Conservation (phyloP, 2,329 filamentous ascomycete genomes). For the Trichophyton schoenleinii region DNA sequence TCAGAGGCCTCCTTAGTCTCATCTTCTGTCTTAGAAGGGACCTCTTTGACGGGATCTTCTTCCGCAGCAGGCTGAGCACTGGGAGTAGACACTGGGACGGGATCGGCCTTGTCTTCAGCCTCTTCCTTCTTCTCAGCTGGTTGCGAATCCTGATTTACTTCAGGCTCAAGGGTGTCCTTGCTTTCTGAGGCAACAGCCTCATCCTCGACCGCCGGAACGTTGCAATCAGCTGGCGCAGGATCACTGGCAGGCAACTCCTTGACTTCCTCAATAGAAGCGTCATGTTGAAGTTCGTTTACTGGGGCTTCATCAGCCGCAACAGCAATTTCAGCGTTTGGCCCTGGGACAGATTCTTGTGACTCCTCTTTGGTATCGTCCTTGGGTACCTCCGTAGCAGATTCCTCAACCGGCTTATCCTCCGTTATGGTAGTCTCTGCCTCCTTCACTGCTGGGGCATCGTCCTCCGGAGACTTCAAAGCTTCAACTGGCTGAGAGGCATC, state of each 20-base stretch:
- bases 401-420: neutral
- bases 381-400: neutral
- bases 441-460: neutral
- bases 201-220: neutral
- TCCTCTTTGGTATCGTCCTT: neutral
- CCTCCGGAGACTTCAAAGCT: neutral
- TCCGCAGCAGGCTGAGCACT: neutral
- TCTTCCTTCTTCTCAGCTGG: neutral
- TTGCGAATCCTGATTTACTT: too few relatives aligned
- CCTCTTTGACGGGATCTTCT: neutral
- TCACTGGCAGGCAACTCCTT: neutral
- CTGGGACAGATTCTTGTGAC: neutral
- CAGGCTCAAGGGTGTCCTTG: neutral
- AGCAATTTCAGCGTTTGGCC: neutral
- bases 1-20: neutral
- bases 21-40: neutral
- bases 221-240: neutral
- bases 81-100: neutral
- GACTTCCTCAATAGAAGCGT: neutral
- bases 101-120: neutral
- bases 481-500: neutral
- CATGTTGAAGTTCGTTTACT: neutral
- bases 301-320: neutral
- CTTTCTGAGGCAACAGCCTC: neutral
- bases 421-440: neutral